A percentile compares a stretch with the other conserved stretches of the same genome.
phyloP scores from a whole-genome alignment of 2,329 filamentous ascomycete species.

The Pseudogymnoascus sp. region DNA sequence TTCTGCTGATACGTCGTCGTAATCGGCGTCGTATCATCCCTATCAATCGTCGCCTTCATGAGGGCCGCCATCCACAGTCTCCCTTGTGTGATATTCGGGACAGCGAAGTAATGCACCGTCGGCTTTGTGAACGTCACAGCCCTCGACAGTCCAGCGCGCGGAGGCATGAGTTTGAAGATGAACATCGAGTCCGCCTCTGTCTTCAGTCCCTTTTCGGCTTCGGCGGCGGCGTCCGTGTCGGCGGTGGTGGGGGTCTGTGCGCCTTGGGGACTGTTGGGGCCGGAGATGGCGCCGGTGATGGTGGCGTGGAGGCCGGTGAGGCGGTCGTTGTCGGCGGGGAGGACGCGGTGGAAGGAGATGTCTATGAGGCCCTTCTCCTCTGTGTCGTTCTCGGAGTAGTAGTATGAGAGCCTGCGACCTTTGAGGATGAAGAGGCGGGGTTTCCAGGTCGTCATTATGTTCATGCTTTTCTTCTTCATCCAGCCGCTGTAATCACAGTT shows the following conservation, averaged over 20 bases:
- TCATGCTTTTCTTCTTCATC: constrained; percentile 99
- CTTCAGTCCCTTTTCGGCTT: constrained; percentile 29
- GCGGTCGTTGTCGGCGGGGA: constrained; percentile 84
- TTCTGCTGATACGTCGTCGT: constrained; percentile 94
- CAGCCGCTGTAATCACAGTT: constrained; percentile 90
- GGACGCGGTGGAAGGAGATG: constrained; percentile 93
- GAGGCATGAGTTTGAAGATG: constrained; percentile 96
- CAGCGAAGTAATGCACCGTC: constrained; percentile 94
- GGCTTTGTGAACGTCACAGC: constrained; percentile 97
- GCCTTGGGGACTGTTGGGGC: constrained; percentile 44
- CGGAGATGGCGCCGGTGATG: constrained; percentile 72
- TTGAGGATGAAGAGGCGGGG: constrained; percentile 90
- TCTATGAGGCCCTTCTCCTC: constrained; percentile 95
- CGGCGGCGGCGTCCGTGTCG: constrained; percentile 33
- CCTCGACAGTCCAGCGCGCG: constrained; percentile 74
- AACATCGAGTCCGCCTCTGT: constrained; percentile 64
- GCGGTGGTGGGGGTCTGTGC: constrained; percentile 39
- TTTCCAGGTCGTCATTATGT: constrained; percentile 96
- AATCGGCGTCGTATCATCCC: constrained; percentile 69
- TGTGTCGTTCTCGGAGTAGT: constrained; percentile 85
- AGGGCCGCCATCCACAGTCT: constrained; percentile 96
- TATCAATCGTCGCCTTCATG: constrained; percentile 98
- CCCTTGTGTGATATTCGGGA: constrained; percentile 80
- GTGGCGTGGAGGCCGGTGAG: constrained; percentile 87
- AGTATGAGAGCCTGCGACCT: constrained; percentile 85